Evolutionary conservation across 1,284 basidiomycete species (phyloP).

Genomic region (Tilletia walkeri): DNA sequence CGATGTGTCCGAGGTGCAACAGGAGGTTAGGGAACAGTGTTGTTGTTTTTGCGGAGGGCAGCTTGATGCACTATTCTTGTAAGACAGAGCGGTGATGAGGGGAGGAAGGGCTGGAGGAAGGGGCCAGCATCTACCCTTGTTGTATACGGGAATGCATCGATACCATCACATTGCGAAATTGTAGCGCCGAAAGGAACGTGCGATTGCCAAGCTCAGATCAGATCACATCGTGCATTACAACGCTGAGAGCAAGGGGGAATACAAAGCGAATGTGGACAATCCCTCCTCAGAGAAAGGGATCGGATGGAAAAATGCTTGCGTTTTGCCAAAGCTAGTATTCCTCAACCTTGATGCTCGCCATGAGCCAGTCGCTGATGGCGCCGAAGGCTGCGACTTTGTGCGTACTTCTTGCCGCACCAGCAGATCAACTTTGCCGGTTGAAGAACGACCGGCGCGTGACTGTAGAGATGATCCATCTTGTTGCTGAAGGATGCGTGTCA

Average conservation of each 20-base stretch:
- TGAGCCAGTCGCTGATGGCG: not conserved
- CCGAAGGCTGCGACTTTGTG: not conserved
- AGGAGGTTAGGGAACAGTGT: constrained; percentile 83
- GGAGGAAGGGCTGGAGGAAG: too few species aligned
- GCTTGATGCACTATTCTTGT: constrained; percentile 52
- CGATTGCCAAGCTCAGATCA: too few species aligned
- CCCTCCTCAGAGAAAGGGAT: not conserved
- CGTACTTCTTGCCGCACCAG: not conserved
- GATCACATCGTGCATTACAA: not conserved
- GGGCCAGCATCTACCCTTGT: too few species aligned
- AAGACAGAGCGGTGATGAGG: constrained; percentile 2
- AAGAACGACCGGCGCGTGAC: not conserved
- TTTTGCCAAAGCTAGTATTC: not conserved
- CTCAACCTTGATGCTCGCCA: not conserved
- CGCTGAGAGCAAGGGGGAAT: too few species aligned
- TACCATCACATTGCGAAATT: too few species aligned
- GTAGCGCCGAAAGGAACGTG: too few species aligned
- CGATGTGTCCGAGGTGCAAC: constrained; percentile 89
- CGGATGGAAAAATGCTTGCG: not conserved
- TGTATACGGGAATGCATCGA: too few species aligned
- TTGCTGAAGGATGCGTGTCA: not conserved
- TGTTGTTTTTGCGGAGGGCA: constrained; percentile 78
- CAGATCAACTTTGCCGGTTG: not conserved
- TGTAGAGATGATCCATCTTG: constrained; percentile 9
- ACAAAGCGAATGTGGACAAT: not conserved